phyloP scores from a whole-genome alignment of 176 grass and related monocot genomes.

The bread wheat (Triticum aestivum) region DNA sequence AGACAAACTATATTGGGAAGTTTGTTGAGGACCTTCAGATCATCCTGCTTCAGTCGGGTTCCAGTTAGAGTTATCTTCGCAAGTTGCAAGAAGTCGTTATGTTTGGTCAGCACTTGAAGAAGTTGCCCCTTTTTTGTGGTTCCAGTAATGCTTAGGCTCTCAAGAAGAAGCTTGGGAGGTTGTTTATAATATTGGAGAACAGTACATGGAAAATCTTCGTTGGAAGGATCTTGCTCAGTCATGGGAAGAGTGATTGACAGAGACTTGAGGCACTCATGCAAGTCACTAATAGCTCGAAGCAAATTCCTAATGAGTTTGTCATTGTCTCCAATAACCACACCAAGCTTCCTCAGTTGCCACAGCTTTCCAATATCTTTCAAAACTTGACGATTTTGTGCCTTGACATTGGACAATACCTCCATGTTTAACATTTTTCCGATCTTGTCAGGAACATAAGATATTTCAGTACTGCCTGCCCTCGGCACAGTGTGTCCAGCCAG shows the following conservation, averaged over 20 bases:
- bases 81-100: neutral
- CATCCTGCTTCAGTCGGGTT: neutral
- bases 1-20: neutral
- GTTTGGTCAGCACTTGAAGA: neutral
- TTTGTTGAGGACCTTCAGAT: neutral
- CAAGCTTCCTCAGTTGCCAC: neutral
- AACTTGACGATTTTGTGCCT: neutral
- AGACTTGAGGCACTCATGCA: neutral
- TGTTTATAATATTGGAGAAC: neutral
- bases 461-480: no score
- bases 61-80: neutral
- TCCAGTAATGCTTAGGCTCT: slow-evolving; percentile 27
- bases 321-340: neutral
- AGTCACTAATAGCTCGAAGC: neutral
- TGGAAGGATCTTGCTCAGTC: neutral
- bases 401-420: slow-evolving; percentile 17
- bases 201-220: neutral
- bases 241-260: neutral
- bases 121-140: neutral
- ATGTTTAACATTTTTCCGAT: slow-evolving; percentile 3
- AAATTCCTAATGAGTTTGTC: neutral
- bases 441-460: neutral
- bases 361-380: neutral
- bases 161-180: neutral
- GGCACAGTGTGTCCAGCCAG: neutral